Evolutionary conservation across 106 monocot species (phyloP).

Genomic region (Allium fistulosum): DNA sequence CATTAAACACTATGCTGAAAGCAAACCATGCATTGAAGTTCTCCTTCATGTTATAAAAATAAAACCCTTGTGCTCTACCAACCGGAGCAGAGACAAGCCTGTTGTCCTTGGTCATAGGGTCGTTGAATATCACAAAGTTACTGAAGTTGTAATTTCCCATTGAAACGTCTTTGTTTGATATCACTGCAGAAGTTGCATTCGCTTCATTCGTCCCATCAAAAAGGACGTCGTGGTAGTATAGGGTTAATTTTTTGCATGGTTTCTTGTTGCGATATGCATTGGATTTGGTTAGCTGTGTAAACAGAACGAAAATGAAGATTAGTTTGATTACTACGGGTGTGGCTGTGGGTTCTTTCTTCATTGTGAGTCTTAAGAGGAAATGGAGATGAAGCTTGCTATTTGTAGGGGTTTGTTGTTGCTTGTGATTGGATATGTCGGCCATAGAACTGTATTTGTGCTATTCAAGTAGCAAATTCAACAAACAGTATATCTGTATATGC

Average conservation of each 20-base stretch:
- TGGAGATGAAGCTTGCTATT: no score
- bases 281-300: no score
- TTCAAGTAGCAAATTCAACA: no score
- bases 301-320: no score
- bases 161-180: neutral
- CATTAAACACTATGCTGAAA: constrained; percentile 20
- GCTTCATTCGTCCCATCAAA: constrained; percentile 17
- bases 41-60: constrained; percentile 23
- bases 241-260: constrained; percentile 17
- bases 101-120: constrained; percentile 13
- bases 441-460: no score
- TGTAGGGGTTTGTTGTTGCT: no score
- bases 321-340: no score
- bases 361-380: no score
- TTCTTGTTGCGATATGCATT: neutral
- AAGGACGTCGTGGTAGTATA: constrained; percentile 20
- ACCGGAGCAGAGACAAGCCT: constrained; percentile 9
- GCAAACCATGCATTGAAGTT: constrained; percentile 15
- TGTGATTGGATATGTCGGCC: no score
- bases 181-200: constrained; percentile 13
- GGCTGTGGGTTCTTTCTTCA: no score
- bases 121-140: constrained; percentile 14
- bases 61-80: constrained; percentile 24
- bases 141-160: constrained; percentile 18
- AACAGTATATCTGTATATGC: no score